Evolutionary conservation across 75 land plant genomes (phyloP).

Genomic region (Sequoia sempervirens): DNA sequence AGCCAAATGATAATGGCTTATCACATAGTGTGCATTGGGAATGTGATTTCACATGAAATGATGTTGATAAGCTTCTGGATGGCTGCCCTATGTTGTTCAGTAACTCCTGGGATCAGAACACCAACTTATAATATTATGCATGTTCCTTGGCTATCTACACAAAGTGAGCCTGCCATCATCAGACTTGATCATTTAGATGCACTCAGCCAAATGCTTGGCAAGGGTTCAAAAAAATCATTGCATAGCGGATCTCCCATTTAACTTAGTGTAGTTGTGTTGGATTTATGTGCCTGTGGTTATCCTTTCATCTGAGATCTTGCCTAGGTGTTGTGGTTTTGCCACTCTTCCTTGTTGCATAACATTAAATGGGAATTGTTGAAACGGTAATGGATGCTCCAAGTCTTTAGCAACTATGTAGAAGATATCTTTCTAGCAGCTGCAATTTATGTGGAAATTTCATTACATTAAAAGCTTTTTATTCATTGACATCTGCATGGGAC

Average conservation of each 20-base stretch:
- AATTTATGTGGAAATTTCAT: neutral
- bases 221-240: neutral
- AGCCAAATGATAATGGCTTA: neutral
- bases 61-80: neutral
- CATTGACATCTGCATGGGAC: neutral
- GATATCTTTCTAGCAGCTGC: neutral
- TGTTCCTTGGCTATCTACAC: neutral
- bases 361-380: neutral
- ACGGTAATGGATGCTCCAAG: neutral
- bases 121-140: neutral
- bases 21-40: neutral
- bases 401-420: neutral
- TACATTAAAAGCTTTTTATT: neutral
- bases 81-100: neutral
- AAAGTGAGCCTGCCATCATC: neutral
- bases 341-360: neutral
- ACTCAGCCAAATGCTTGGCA: neutral
- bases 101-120: neutral
- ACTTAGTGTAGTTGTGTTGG: neutral
- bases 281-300: neutral
- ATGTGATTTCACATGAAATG: neutral
- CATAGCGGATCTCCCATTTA: neutral
- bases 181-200: neutral
- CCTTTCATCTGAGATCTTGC: neutral
- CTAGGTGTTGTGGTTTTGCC: neutral